These are phyloP conservation scores for Amauroascus niger DNA, from an alignment of 2,329 filamentous ascomycete genomes.

Conservation along the genomic window DNA sequence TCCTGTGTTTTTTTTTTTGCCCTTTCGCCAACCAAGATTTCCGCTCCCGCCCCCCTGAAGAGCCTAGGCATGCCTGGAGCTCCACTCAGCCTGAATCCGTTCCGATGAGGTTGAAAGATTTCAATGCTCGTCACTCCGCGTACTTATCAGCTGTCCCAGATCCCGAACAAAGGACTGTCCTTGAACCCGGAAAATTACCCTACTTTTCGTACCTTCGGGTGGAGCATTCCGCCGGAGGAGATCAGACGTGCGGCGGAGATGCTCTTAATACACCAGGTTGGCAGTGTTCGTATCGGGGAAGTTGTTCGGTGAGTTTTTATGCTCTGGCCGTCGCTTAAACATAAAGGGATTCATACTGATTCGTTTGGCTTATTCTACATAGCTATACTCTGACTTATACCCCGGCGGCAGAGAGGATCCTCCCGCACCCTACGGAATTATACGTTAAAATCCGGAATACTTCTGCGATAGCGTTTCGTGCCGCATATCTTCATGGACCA, in stretches of 20 bases:
- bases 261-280: slow-evolving; percentile 84
- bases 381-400: slow-evolving; percentile 82
- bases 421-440: slow-evolving; percentile 71
- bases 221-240: slow-evolving; percentile 24
- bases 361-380: slow-evolving; percentile 3
- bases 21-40: background rate
- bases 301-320: slow-evolving; percentile 60
- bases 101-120: slow-evolving; percentile 14
- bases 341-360: background rate
- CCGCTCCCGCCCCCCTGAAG: slow-evolving; percentile 1
- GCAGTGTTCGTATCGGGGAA: slow-evolving; percentile 88
- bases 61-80: background rate
- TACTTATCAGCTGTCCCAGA: slow-evolving; percentile 36
- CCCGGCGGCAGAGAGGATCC: slow-evolving; percentile 75
- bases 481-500: slow-evolving; percentile 91
- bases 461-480: slow-evolving; percentile 77
- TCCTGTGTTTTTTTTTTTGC: too few species aligned
- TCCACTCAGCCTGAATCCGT: background rate
- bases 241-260: slow-evolving; percentile 42
- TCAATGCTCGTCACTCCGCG: slow-evolving; percentile 38
- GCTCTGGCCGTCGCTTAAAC: background rate
- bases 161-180: slow-evolving; percentile 25
- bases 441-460: slow-evolving; percentile 87
- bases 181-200: slow-evolving; percentile 19
- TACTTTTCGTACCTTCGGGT: slow-evolving; percentile 30